phyloP scores from a whole-genome alignment of 352 stramenopile species.

The Pythium brachiatum region DNA sequence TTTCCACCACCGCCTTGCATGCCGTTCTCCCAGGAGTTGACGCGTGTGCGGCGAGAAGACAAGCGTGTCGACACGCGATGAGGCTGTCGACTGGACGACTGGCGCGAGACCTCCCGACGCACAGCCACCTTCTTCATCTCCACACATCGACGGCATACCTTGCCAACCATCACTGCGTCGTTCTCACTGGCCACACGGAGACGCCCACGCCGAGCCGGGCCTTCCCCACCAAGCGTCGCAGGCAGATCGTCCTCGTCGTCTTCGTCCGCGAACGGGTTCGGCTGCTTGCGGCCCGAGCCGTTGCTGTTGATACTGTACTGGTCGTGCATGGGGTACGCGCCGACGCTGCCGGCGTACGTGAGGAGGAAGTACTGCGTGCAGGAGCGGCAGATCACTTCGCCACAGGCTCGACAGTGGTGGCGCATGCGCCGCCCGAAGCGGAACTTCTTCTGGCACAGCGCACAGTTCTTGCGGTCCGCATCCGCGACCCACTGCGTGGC shows the following conservation, averaged over 20 bases:
- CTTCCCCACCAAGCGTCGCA: conserved; percentile 12
- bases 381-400: conserved; percentile 23
- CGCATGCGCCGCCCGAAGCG: conserved; percentile 52
- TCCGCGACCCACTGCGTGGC: conserved; percentile 61
- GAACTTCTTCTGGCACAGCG: conserved; percentile 64
- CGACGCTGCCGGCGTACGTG: conserved; percentile 17
- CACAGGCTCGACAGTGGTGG: conserved; percentile 68
- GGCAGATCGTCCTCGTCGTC: conserved; percentile 20
- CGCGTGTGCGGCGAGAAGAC: background rate
- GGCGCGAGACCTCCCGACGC: conserved; percentile 20
- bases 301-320: background rate
- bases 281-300: background rate
- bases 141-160: conserved; percentile 60
- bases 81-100: conserved; percentile 17
- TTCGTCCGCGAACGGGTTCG: background rate
- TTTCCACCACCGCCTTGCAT: background rate
- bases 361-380: conserved; percentile 30
- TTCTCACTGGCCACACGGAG: conserved; percentile 19
- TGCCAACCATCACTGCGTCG: conserved; percentile 43
- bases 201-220: background rate
- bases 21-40: conserved; percentile 16
- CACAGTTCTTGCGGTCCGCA: conserved; percentile 46
- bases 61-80: conserved; percentile 5
- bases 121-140: conserved; percentile 43
- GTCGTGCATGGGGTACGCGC: conserved; percentile 13